phyloP scores from a whole-genome alignment of 441 rosid genomes.

The Macaranga tanarius region DNA sequence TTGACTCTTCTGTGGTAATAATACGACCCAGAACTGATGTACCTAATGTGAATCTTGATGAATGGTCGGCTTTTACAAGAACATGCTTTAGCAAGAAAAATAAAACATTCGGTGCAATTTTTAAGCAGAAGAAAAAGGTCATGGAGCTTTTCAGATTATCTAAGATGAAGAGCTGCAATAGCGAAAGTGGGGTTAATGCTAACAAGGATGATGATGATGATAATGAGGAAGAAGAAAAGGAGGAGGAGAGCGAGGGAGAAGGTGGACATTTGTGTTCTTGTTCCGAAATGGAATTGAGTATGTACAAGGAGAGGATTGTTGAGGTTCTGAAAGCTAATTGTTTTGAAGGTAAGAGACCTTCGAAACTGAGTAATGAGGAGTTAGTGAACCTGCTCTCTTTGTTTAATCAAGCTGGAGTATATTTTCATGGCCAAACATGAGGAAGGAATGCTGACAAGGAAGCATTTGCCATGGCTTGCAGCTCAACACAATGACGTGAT shows the following conservation, averaged over 20 bases:
- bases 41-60: constrained; percentile 47
- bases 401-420: constrained; percentile 64
- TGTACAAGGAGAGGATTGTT: constrained; percentile 54
- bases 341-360: constrained; percentile 74
- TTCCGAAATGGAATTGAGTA: constrained; percentile 40
- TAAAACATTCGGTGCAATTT: constrained; percentile 78
- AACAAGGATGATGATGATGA: constrained; percentile 22
- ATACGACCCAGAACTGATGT: constrained; percentile 64
- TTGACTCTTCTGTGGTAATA: constrained; percentile 80
- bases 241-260: constrained; percentile 28
- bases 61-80: constrained; percentile 67
- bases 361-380: constrained; percentile 61
- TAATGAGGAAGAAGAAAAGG: constrained; percentile 22
- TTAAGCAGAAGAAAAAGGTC: constrained; percentile 89
- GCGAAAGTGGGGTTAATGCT: neutral
- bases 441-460: constrained; percentile 13
- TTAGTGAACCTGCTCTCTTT: constrained; percentile 50
- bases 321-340: constrained; percentile 45
- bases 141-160: constrained; percentile 52
- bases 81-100: constrained; percentile 79
- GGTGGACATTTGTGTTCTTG: constrained; percentile 14
- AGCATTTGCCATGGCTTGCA: constrained; percentile 22
- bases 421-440: constrained; percentile 42
- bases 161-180: constrained; percentile 9
- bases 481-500: neutral